Conservation (phyloP, 495 filamentous ascomycete species). For the Tuber umbilicatum region DNA sequence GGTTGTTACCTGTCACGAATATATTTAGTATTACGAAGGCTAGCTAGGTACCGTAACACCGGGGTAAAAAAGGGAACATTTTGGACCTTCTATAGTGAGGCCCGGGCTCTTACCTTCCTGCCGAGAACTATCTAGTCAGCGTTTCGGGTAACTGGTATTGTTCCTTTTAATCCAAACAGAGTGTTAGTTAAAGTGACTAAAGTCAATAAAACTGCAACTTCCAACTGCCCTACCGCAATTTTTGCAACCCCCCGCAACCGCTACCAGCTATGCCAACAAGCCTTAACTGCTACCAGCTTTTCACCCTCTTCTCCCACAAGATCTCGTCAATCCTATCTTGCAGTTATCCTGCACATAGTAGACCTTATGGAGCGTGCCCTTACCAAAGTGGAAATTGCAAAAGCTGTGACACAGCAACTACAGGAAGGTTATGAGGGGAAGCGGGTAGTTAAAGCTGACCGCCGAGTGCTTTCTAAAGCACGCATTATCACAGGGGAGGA, state of each 20-base stretch:
- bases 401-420: conserved; percentile 8
- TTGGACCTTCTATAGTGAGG: conserved; percentile 16
- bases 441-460: conserved; percentile 7
- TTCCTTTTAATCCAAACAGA: conserved; percentile 15
- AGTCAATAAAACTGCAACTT: too few relatives aligned
- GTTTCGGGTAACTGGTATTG: conserved; percentile 10
- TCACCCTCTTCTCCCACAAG: too few relatives aligned
- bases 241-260: conserved; percentile 3
- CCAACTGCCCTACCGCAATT: neutral
- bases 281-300: conserved; percentile 7
- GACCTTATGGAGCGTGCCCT: conserved; percentile 10
- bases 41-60: too few relatives aligned
- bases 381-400: conserved; percentile 6
- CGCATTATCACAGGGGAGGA: conserved; percentile 16
- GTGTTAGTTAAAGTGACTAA: conserved; percentile 5
- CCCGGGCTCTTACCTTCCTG: conserved; percentile 7
- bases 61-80: conserved; percentile 22
- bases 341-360: conserved; percentile 9
- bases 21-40: too few relatives aligned
- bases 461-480: conserved; percentile 11
- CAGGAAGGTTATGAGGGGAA: conserved; percentile 11
- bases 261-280: too few relatives aligned
- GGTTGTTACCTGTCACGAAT: too few relatives aligned
- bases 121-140: conserved; percentile 8
- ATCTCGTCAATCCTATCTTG: neutral